Base-by-base conservation (phyloP, 805 yeast species). In the Tetrapisispora pingtungensis region DNA sequence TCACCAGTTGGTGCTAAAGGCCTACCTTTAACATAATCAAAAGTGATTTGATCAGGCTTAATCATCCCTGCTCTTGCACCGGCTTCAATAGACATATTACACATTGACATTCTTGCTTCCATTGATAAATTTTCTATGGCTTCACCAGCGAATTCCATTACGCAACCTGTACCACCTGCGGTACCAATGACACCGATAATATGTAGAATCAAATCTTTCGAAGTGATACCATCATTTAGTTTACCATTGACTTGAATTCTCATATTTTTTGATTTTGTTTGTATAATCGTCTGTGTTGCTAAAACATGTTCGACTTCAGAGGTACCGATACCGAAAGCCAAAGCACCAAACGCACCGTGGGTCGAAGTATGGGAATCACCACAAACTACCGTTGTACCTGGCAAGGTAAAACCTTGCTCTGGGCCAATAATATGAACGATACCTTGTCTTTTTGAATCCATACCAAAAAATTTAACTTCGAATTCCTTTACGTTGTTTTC, bases 41-140 rank as follows among this genome's bases (percentile, higher is more conserved):
- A 85, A 26, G 97, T 90, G 43, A 65, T 80, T 52, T 88, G 84
- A 63, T 93, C 98, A 10, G 98, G 98, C 52, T 82, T 84, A 64
- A 93, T 90, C 97, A 93, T 87, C 69, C 98, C 98, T 24, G 98
- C 97, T 71, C 98, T 82, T 15, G 98, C 98, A 70, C 98, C 98
- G 48, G 84, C 98, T 71, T 93, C 98, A 59, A 93, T 90, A 38
- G 97, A 81, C 98, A 93, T 93, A 66, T 93, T 93, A 76, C 98
- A 93, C 73, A 93, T 93, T 44, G 97, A 88, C 98, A 93, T 93
- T 69, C 98, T 79, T 10, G 97, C 96, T 69, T 93, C 98, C 88
- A 93, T 87, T 28, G 95, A 78, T 49, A 93, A 74, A 50, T 75
- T 78, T 66, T 84, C 86, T 57, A 93, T 89, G 46, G 97, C 97